Base-by-base conservation (phyloP, 139 green algal species). In the Chlorella ohadii region DNA sequence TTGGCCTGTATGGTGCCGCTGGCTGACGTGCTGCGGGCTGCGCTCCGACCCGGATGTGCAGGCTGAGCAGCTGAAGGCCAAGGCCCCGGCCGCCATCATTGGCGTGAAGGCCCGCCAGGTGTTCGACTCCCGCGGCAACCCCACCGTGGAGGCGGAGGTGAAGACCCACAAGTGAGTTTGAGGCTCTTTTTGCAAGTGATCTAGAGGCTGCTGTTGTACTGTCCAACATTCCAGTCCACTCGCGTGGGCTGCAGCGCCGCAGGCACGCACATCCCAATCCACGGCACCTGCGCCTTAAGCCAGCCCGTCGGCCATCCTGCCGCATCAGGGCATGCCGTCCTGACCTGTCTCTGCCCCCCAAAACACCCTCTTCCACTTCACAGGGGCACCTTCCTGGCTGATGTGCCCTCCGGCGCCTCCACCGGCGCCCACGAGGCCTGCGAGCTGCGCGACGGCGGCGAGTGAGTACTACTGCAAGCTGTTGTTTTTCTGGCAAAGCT, bases 371-470 rank as follows among this genome's bases (percentile, higher is more conserved):
- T 59, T 22, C 51, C 51, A 51, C 44, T 9, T 51, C 7, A 13
- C 51, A 59, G 51, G 51, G 97, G 97, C 72, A 96, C 90, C 64
- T 98, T 97, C 90, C 84, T 95, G 36, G 97, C 96, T 28, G 95
- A 95, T 23, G 95, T 98, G 39, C 97, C 97, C 57, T 95, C 85
- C 73, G 97, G 97, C 64, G 97, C 97, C 56, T 98, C 94, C 47
- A 99, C 97, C 63, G 97, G 96, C 80, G 93, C 98, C 59, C 95
- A 99, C 88, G 97, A 99, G 93, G 97, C 97, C 1, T 95, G 98
- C 20, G 97, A 99, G 94, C 91, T 99, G 57, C 91, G 97, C 66
- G 97, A 99, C 81, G 94, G 92, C 22, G 97, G 96, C 87, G 95
- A 96, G 78, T 85, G 65, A 82, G 74, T 59, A 3, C n/a, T n/a